phyloP scores from a whole-genome alignment of 192 early-diverging fungal species.

The Backusella tuberculispora region DNA sequence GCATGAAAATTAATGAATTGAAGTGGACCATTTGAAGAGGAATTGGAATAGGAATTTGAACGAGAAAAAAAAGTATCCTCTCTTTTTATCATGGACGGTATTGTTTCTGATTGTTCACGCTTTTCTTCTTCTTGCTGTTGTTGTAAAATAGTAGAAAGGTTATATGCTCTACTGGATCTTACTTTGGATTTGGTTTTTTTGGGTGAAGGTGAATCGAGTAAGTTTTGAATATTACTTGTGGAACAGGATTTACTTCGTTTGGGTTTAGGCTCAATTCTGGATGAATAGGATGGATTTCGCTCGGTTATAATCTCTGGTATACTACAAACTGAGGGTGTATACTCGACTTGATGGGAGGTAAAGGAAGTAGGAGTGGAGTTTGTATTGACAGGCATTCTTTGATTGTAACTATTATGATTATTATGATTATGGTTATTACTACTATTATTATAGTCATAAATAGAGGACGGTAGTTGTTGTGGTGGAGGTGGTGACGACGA shows the following conservation, averaged over 20 bases:
- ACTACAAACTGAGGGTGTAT: not conserved
- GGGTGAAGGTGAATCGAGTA: not conserved
- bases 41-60: too few species aligned
- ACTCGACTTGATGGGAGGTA: not conserved
- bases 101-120: too few species aligned
- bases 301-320: not conserved
- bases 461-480: too few species aligned
- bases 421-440: too few species aligned
- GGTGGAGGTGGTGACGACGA: not conserved
- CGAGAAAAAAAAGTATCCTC: too few species aligned
- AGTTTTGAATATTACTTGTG: slow-evolving; percentile 22
- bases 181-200: not conserved
- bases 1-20: slow-evolving; percentile 1
- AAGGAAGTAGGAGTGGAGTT: not conserved
- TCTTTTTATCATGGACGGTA: too few species aligned
- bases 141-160: slow-evolving; percentile 21
- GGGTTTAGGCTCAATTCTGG: not conserved
- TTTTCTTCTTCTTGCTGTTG: too few species aligned
- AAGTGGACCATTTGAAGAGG: not conserved
- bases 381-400: not conserved
- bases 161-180: slow-evolving; percentile 1
- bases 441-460: too few species aligned
- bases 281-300: not conserved
- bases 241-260: not conserved
- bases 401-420: not conserved